Evolutionary conservation across 2,329 filamentous ascomycete genomes (phyloP), one percentile per base, ranked within the genome.

Genomic region (Colletotrichum tropicale): DNA sequence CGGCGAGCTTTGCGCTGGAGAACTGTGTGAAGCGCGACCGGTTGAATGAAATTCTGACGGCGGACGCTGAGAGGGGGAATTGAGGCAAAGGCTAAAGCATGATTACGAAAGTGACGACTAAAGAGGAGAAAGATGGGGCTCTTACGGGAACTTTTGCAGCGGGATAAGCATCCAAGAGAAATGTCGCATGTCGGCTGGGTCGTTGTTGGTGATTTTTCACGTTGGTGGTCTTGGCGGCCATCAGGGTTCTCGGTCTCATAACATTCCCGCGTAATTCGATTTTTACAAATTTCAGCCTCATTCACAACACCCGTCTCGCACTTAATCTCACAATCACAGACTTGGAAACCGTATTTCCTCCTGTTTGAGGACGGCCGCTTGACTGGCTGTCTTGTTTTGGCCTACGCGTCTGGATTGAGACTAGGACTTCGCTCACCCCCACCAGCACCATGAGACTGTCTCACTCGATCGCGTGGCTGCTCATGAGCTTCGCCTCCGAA

Each of bases 1-100:
- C 89, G 1, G 83, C 80, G 16, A 83, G 82, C 73, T 92, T 92
- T 78, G 85, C 85, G 30, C 87, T 91, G 78, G 89, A 91, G 62
- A 85, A 89, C 58, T 92, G 90, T 78, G 74, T 89, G 52, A 87
- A 87, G 79, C 81, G 91, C 36, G 85, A 89, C 56, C 85, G 84
- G 2, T 78, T 92, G 78, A 91, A 91, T 77, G 83, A 86, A 76
- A 88, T 89, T 61, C 78, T 91, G 78, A 85, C 83, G 73, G 80
- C 81, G 5, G 87, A 90, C 83, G 84, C 88, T 4, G 68, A 34
- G 10, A 67, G 32, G 3, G 60, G 30, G 5, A 70, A 70, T 1
- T 56, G 56, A 12, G 21, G 18, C 2, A 10, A 48, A n/a, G n/a
- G n/a, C n/a, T n/a, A n/a, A n/a, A 3, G 21, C 32, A 32, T 21